phyloP scores from a whole-genome alignment of 2,329 filamentous ascomycete species.

The Bimuria novae-zelandiae region DNA sequence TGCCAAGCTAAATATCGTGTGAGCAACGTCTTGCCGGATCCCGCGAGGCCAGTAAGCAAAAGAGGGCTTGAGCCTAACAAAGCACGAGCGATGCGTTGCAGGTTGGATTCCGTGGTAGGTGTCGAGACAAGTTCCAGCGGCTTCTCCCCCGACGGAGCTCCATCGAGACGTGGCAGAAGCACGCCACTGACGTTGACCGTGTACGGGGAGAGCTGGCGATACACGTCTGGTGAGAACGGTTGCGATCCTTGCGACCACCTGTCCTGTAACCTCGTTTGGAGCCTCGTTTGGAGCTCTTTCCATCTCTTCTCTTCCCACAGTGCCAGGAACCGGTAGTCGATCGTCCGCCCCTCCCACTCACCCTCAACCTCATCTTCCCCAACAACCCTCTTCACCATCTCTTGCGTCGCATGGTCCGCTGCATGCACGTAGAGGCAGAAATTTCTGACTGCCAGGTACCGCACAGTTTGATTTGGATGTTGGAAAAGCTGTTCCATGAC shows the following conservation, averaged over 20 bases:
- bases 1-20: slow-evolving; percentile 80
- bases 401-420: slow-evolving; percentile 77
- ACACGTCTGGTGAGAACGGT: slow-evolving; percentile 6
- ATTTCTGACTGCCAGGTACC: slow-evolving; percentile 81
- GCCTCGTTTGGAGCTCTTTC: slow-evolving; percentile 25
- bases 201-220: slow-evolving; percentile 34
- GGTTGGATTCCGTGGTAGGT: slow-evolving; percentile 71
- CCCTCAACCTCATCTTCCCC: slow-evolving; percentile 67
- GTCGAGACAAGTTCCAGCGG: slow-evolving; percentile 61
- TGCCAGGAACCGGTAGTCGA: slow-evolving; percentile 78
- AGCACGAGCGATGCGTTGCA: slow-evolving; percentile 69
- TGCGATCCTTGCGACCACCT: neutral
- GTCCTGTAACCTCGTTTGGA: slow-evolving; percentile 20
- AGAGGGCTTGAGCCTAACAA: slow-evolving; percentile 73
- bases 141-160: slow-evolving; percentile 30
- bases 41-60: slow-evolving; percentile 79
- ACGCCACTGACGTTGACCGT: slow-evolving; percentile 43
- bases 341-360: slow-evolving; percentile 72
- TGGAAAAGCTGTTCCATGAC: slow-evolving; percentile 72
- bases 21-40: slow-evolving; percentile 87
- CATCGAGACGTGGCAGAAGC: slow-evolving; percentile 45
- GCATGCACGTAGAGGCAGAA: slow-evolving; percentile 79
- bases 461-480: slow-evolving; percentile 62
- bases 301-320: slow-evolving; percentile 67
- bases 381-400: slow-evolving; percentile 70